Evolutionary conservation across 495 filamentous ascomycete genomes (phyloP).

Genomic region (Penicillium malachiteum): DNA sequence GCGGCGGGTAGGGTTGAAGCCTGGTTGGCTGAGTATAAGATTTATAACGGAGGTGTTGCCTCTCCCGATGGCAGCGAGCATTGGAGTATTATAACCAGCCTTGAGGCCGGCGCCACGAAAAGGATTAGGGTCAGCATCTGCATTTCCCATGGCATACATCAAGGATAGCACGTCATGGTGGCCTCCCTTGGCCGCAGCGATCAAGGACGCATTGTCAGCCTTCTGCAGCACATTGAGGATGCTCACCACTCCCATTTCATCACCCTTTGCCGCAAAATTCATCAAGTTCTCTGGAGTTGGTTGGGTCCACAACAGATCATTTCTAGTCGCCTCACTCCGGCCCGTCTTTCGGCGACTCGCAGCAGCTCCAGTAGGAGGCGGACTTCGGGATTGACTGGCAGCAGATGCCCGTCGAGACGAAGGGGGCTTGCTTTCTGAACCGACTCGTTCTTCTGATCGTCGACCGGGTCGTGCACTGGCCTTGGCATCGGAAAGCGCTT

Average conservation of each 20-base stretch:
- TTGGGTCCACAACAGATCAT: slow-evolving; percentile 62
- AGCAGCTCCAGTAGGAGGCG: slow-evolving; percentile 37
- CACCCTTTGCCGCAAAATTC: slow-evolving; percentile 78
- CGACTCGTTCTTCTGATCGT: slow-evolving; percentile 61
- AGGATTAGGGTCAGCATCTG: slow-evolving; percentile 77
- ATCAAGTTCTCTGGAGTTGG: slow-evolving; percentile 68
- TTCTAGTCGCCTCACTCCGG: slow-evolving; percentile 58
- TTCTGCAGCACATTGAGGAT: slow-evolving; percentile 74
- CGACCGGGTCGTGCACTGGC: slow-evolving; percentile 48
- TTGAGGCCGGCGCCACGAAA: slow-evolving; percentile 44
- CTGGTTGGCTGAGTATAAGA: slow-evolving; percentile 72
- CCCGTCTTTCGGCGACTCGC: slow-evolving; percentile 52
- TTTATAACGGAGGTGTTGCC: slow-evolving; percentile 81
- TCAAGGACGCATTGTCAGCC: slow-evolving; percentile 80
- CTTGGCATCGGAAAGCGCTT: slow-evolving; percentile 47
- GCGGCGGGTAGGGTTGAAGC: slow-evolving; percentile 74
- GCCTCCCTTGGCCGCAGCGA: slow-evolving; percentile 88
- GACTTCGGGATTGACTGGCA: slow-evolving; percentile 51
- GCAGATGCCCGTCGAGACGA: slow-evolving; percentile 66
- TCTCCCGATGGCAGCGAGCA: slow-evolving; percentile 89
- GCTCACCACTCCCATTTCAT: slow-evolving; percentile 73
- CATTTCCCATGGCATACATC: slow-evolving; percentile 75
- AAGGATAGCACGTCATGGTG: slow-evolving; percentile 84
- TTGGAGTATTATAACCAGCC: slow-evolving; percentile 72
- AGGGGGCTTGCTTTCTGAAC: slow-evolving; percentile 52